Evolutionary conservation across 2,329 filamentous ascomycete species (phyloP).

Genomic region (Mycosphaerella arachidis): DNA sequence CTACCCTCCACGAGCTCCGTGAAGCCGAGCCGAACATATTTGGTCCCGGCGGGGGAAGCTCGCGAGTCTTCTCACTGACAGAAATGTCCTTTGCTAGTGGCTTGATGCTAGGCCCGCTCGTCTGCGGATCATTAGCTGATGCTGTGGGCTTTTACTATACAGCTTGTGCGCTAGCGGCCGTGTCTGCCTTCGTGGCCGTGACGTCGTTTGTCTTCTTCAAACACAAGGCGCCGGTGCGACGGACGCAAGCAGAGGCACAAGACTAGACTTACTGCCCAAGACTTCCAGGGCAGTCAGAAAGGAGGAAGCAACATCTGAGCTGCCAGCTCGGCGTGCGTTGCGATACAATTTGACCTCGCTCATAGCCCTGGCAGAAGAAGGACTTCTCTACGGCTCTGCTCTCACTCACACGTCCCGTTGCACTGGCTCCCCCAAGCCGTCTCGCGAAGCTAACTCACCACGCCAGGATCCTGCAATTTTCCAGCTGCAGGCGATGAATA

Average conservation of each 20-base stretch:
- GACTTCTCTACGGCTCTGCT: no score
- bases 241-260: background rate
- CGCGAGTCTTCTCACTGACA: slow-evolving; percentile 16
- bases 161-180: slow-evolving; percentile 7
- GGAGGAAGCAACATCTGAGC: no score
- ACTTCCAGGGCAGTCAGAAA: no score
- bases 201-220: slow-evolving; percentile 18
- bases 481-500: no score
- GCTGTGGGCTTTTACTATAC: slow-evolving; percentile 16
- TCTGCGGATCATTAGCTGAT: slow-evolving; percentile 15
- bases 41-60: slow-evolving; percentile 15
- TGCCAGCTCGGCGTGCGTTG: no score
- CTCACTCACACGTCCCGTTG: no score
- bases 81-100: slow-evolving; percentile 17
- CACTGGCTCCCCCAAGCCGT: no score
- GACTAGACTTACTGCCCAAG: background rate
- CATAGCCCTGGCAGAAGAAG: no score
- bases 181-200: slow-evolving; percentile 5
- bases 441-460: no score
- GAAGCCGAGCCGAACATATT: slow-evolving; percentile 15
- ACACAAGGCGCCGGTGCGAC: slow-evolving; percentile 8
- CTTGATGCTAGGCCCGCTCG: slow-evolving; percentile 16
- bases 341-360: no score
- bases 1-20: slow-evolving; percentile 11
- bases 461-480: no score